Evolutionary conservation across 371 early-diverging fungal genomes (phyloP).

Genomic region (Rhizopus microsporus): DNA sequence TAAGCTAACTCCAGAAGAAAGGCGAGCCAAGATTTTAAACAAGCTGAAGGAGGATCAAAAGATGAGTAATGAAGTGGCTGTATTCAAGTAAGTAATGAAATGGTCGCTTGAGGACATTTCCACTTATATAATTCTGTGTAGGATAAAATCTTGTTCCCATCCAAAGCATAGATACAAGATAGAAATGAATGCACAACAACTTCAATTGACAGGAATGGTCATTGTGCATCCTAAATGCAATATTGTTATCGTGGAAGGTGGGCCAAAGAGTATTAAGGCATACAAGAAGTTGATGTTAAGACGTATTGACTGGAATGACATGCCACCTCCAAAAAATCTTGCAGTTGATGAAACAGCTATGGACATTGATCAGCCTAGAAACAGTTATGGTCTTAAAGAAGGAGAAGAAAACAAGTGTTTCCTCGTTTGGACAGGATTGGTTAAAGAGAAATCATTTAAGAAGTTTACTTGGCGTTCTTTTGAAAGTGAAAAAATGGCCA

Average conservation of each 20-base stretch:
- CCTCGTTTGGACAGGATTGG: constrained; percentile 93
- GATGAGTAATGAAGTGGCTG: constrained; percentile 65
- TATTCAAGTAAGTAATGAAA: constrained; percentile 70
- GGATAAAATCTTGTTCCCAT: constrained; percentile 75
- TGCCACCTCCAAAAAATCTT: constrained; percentile 48
- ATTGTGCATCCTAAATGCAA: constrained; percentile 72
- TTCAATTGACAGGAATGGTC: constrained; percentile 80
- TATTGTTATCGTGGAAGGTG: constrained; percentile 93
- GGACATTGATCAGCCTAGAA: constrained; percentile 30
- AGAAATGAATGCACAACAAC: constrained; percentile 84
- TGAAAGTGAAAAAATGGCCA: constrained; percentile 74
- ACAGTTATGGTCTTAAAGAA: constrained; percentile 17
- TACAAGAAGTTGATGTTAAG: constrained; percentile 96
- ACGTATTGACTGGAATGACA: constrained; percentile 90
- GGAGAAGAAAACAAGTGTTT: constrained; percentile 76
- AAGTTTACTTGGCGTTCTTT: constrained; percentile 75
- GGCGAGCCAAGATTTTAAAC: constrained; percentile 69
- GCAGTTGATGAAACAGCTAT: constrained; percentile 34
- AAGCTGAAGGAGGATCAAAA: constrained; percentile 78
- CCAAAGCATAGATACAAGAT: constrained; percentile 88
- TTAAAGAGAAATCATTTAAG: constrained; percentile 74
- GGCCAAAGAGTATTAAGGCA: constrained; percentile 83
- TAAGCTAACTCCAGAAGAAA: constrained; percentile 87
- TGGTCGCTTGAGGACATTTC: not conserved
- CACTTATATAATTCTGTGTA: constrained; percentile 18